phyloP scores from a whole-genome alignment of 2,329 filamentous ascomycete species.

The Aureobasidium pullulans region DNA sequence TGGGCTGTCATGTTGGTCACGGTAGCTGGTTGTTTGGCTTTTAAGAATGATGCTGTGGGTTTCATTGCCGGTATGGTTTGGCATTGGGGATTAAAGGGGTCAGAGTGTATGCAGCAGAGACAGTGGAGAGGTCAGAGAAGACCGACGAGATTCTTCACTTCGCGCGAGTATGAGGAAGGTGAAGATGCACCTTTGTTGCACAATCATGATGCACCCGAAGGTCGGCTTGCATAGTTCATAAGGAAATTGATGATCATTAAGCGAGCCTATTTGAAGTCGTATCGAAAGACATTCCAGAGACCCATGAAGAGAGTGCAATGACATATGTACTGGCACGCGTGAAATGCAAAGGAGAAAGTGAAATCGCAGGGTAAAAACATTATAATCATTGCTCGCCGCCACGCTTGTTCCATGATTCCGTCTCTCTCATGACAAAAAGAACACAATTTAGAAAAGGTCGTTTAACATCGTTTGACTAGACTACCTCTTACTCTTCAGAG shows the following conservation, averaged over 20 bases:
- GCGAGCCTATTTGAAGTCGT: background rate
- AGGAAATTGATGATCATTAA: background rate
- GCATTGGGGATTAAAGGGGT: slow-evolving; percentile 54
- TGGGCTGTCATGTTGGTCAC: slow-evolving; percentile 92
- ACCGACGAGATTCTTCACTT: background rate
- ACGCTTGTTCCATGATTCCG: background rate
- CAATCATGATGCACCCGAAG: background rate
- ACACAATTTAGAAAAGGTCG: background rate
- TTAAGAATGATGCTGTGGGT: slow-evolving; percentile 83
- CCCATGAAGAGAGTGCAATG: background rate
- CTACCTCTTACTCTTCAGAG: background rate
- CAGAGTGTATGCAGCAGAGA: background rate
- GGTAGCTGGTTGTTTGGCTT: slow-evolving; percentile 71
- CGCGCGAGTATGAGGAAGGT: background rate
- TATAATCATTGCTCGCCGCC: background rate
- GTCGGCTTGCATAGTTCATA: background rate
- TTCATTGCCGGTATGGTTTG: slow-evolving; percentile 77
- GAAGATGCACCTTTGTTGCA: slow-evolving; percentile 4
- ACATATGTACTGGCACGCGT: background rate
- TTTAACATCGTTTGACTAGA: background rate
- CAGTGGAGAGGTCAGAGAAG: background rate
- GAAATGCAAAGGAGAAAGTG: background rate
- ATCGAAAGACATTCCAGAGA: background rate
- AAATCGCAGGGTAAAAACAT: background rate
- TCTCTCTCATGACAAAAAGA: background rate